Base-by-base conservation (phyloP, 208 protist species). In the Blechomonas ayalai region DNA sequence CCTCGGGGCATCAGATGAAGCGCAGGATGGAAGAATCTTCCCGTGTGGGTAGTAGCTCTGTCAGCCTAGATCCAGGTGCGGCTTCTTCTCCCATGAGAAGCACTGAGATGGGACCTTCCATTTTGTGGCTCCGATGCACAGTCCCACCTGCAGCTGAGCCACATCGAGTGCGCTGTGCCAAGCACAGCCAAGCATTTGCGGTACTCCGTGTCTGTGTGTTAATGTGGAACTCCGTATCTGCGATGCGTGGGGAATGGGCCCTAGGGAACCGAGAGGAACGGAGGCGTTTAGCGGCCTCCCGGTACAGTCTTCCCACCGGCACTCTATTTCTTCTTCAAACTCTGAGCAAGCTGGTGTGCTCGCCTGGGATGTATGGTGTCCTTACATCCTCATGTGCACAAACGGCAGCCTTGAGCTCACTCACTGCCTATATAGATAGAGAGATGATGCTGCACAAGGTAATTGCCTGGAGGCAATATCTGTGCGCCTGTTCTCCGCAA, bases 381-480 rank as follows among this genome's bases (percentile, higher is more conserved):
- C 68, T 85, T 8, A 71, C 73, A 3, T 70, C 59, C 39, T 85
- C 82, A 24, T 71, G 75, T 24, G 54, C 81, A 40, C 75, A 87
- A 62, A 72, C 73, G 27, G 57, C 68, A 2, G 62, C 72, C 24
- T 41, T 82, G 4, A 67, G 65, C 36, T 53, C 51, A 18, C 52
- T 82, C 16, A 46, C 69, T 27, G 35, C 35, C 38, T 78, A 68
- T 52, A 73, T 78, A 38, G 67, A 64, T 0, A 47, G 46, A 25
- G 51, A 64, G 31, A 52, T 47, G 23, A 50, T 82, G 27, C n/a
- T n/a, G n/a, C n/a, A n/a, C n/a, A n/a, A n/a, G n/a, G n/a, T n/a
- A n/a, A n/a, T n/a, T n/a, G n/a, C n/a, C n/a, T n/a, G n/a, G n/a
- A n/a, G n/a, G n/a, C n/a, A n/a, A n/a, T n/a, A n/a, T n/a, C n/a